Conservation (phyloP, 306 rosid species). For the Trifolium repens region DNA sequence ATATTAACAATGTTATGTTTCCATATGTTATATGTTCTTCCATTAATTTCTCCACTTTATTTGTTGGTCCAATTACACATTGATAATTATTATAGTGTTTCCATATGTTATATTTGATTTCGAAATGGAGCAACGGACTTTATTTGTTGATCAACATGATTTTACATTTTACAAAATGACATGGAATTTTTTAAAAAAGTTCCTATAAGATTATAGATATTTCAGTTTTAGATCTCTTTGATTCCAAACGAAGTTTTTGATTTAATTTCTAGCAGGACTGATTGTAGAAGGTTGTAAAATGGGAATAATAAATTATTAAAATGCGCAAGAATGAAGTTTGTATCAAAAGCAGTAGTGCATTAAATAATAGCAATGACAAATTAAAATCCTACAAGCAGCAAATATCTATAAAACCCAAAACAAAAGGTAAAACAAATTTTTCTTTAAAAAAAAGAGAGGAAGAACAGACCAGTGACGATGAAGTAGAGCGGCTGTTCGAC, state of each 20-base stretch:
- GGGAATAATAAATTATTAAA: constrained; percentile 21
- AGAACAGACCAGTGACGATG: constrained; percentile 47
- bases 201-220: constrained; percentile 5
- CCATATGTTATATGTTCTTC: not conserved
- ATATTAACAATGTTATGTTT: not conserved
- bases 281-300: constrained; percentile 22
- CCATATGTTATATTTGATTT: not conserved
- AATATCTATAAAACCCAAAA: constrained; percentile 32
- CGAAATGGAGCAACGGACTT: not conserved
- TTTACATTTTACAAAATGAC: constrained; percentile 2
- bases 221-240: constrained; percentile 11
- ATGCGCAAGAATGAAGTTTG: constrained; percentile 29
- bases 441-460: constrained; percentile 1
- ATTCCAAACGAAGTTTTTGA: not conserved
- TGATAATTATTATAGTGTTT: not conserved
- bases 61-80: not conserved
- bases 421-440: not conserved
- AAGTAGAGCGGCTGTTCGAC: constrained; percentile 51
- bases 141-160: constrained; percentile 25
- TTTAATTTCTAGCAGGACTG: constrained; percentile 11
- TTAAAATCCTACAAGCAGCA: constrained; percentile 20
- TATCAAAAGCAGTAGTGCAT: not conserved
- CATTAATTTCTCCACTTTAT: constrained; percentile 24
- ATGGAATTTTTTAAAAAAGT: constrained; percentile 30
- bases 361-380: not conserved